Evolutionary conservation across 495 filamentous ascomycete species (phyloP), one percentile per base, ranked within the genome.

Genomic region (Xylaria flabelliformis): DNA sequence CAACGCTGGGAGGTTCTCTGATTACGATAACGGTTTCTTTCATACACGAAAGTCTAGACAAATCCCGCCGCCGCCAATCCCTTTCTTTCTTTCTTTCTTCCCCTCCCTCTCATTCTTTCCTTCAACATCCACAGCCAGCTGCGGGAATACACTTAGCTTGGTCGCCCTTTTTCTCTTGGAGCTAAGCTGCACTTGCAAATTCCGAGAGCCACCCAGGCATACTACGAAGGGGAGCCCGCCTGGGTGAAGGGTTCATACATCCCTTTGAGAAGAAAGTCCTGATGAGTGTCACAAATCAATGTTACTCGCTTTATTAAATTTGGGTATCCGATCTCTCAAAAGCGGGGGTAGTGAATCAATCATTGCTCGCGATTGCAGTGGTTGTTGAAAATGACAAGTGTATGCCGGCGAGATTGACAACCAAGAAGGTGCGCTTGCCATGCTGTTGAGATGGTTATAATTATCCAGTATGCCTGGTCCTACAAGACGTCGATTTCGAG

Each of bases 391-490:
- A 64, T 71, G 46, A 55, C 44, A 64, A 53, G 36, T 64, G 41
- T 64, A 71, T 55, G 69, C 59, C 59, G 19, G 69, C 46, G 44
- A 71, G 62, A 71, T 46, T 39, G 44, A 56, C 48, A 65, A 65
- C 46, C 69, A 71, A 71, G 61, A 65, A 71, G 65, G 24, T 53
- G 39, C 26, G 21, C 58, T 55, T 46, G 44, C 69, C 61, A 64
- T 64, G 69, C 46, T 65, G 50, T 55, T 64, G 61, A 65, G 59
- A 70, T 70, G 68, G 59, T 64, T 64, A 70, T 55, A 34, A 66
- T 68, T 71, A 71, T 71, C 69, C 69, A 71, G 69, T 71, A 71
- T 71, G 39, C 61, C 69, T 71, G 69, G 69, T 65, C 51, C 69
- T 71, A 71, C 62, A 71, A 63, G 56, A 46, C 42, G 9, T 34